phyloP scores from a whole-genome alignment of 75 land plant genomes.

The Pinus albicaulis region DNA sequence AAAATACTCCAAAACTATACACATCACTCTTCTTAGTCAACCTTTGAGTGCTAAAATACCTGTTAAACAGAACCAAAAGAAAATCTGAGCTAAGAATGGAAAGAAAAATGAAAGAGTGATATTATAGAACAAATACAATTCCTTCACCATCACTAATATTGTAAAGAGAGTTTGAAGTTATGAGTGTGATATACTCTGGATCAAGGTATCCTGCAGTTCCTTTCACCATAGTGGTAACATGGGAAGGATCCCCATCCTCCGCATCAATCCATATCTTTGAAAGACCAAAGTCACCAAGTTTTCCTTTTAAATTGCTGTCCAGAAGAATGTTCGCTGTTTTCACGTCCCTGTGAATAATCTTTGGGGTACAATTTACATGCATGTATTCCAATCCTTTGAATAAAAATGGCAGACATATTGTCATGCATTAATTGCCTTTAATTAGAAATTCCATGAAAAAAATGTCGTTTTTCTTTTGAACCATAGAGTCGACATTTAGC shows the following conservation, averaged over 20 bases:
- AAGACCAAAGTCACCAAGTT: not conserved
- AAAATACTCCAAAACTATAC: too few relatives aligned
- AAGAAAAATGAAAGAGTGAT: too few relatives aligned
- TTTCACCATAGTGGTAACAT: not conserved
- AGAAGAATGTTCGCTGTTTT: not conserved
- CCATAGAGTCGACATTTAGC: not conserved
- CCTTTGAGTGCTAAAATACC: too few relatives aligned
- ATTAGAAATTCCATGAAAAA: too few relatives aligned
- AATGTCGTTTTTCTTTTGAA: not conserved
- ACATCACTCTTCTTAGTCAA: too few relatives aligned
- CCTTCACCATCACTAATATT: too few relatives aligned
- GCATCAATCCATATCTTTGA: not conserved
- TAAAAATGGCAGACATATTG: too few relatives aligned
- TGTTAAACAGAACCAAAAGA: too few relatives aligned
- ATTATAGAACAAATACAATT: too few relatives aligned
- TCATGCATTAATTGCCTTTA: too few relatives aligned
- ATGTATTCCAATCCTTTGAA: not conserved
- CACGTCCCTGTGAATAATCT: constrained; percentile 1
- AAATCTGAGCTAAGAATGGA: too few relatives aligned
- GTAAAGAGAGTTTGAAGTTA: too few relatives aligned
- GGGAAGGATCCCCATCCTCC: not conserved
- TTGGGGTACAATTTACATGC: not conserved
- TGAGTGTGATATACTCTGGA: not conserved
- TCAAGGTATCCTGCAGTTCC: not conserved
- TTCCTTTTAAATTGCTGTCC: not conserved